Percentiles rank a stretch among this genome's conserved stretches.
phyloP scores from a whole-genome alignment of 2,329 filamentous ascomycete genomes.

The Metarhizium rileyi region DNA sequence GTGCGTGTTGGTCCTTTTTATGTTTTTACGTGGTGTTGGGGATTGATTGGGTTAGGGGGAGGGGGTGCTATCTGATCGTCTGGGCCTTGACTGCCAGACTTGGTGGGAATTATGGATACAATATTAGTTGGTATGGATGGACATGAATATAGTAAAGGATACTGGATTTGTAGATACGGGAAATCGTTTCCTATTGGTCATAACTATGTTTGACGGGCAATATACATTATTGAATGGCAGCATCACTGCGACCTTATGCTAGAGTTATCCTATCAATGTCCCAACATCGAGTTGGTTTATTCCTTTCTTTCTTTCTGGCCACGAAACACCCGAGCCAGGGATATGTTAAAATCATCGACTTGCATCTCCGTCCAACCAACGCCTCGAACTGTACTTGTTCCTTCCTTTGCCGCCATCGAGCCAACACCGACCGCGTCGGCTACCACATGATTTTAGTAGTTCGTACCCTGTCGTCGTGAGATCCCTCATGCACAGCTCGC shows the following conservation, averaged over 20 bases:
- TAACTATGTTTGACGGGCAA: not conserved
- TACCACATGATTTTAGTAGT: slow-evolving; percentile 39
- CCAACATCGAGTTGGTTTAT: not conserved
- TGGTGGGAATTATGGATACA: too few species aligned
- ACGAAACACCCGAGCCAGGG: too few species aligned
- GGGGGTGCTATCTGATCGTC: too few species aligned
- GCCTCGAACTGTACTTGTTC: not conserved
- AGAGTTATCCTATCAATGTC: not conserved
- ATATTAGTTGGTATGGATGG: too few species aligned
- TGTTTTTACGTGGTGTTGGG: not conserved
- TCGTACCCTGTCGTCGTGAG: slow-evolving; percentile 37
- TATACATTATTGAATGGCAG: not conserved
- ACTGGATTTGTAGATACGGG: too few species aligned
- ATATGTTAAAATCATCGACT: not conserved
- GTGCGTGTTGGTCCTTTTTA: not conserved
- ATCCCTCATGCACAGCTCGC: slow-evolving; percentile 36
- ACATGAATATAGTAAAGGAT: too few species aligned
- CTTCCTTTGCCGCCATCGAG: not conserved
- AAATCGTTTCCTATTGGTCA: not conserved
- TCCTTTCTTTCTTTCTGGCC: not conserved
- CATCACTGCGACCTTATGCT: not conserved
- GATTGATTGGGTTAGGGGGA: not conserved
- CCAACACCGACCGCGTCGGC: not conserved
- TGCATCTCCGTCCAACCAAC: not conserved
- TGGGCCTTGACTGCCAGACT: not conserved